A percentile compares a stretch with the other conserved stretches of the same genome.
Conservation (phyloP, 1,284 basidiomycete species). For the Pseudozyma sp. region DNA sequence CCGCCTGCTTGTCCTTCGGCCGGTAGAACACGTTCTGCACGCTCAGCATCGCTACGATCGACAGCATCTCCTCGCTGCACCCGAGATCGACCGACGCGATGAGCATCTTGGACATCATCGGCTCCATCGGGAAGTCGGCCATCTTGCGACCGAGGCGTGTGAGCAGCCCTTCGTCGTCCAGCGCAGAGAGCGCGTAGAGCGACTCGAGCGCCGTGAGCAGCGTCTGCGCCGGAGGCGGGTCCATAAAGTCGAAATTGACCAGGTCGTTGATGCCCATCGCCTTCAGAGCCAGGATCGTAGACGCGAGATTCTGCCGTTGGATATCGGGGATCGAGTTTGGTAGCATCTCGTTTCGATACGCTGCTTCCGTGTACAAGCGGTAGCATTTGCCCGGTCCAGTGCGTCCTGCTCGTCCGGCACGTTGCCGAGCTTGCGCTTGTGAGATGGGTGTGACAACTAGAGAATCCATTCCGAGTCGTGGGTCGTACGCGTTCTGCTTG, state of each 20-base stretch:
- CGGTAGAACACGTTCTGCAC: slow-evolving; percentile 97
- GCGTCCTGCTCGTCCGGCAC: slow-evolving; percentile 93
- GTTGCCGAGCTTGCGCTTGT: slow-evolving; percentile 95
- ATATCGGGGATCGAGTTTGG: slow-evolving; percentile 98
- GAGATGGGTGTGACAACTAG: slow-evolving; percentile 98
- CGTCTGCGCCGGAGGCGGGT: slow-evolving; percentile 94
- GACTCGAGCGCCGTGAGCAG: slow-evolving; percentile 94
- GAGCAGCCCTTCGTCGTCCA: slow-evolving; percentile 95
- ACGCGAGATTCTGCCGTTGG: slow-evolving; percentile 90
- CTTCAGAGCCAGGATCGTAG: slow-evolving; percentile 94
- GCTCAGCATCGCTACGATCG: slow-evolving; percentile 96
- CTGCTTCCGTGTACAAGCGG: slow-evolving; percentile 95
- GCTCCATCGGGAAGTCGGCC: slow-evolving; percentile 99
- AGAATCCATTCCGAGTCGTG: slow-evolving; percentile 96
- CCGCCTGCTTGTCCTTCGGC: slow-evolving; percentile 97
- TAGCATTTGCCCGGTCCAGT: slow-evolving; percentile 99
- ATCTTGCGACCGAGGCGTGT: slow-evolving; percentile 96
- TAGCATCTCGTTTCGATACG: slow-evolving; percentile 97
- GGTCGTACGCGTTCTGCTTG: slow-evolving; percentile 99
- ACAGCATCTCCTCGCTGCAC: slow-evolving; percentile 96
- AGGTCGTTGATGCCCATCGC: slow-evolving; percentile 99
- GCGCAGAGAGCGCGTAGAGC: slow-evolving; percentile 90
- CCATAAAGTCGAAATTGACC: slow-evolving; percentile 99
- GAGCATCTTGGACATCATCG: slow-evolving; percentile 94
- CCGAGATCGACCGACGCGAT: slow-evolving; percentile 95